phyloP scores from a whole-genome alignment of 202 grass and related monocot genomes.

The Carex arenaria region DNA sequence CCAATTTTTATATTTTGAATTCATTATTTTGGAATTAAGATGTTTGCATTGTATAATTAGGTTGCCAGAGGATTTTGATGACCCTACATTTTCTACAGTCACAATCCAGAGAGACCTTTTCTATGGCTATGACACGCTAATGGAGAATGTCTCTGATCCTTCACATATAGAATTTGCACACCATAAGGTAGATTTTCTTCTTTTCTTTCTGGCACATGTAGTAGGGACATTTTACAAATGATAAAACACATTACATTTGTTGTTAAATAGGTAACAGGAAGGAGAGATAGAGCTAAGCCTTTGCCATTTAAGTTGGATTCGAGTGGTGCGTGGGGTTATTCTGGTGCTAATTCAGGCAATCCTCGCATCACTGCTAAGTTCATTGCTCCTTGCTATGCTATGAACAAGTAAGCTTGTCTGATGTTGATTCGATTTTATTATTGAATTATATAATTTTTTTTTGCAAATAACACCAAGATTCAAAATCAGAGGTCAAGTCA shows the following conservation, averaged over 20 bases:
- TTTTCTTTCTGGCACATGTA: background rate
- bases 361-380: slow-evolving; percentile 78
- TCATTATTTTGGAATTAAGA: background rate
- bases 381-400: slow-evolving; percentile 78
- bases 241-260: background rate
- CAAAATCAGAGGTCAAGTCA: background rate
- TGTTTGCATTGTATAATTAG: slow-evolving; percentile 32
- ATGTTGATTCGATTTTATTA: background rate
- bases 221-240: background rate
- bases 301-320: slow-evolving; percentile 96
- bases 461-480: background rate
- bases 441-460: background rate
- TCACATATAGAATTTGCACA: slow-evolving; percentile 98
- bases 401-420: slow-evolving; percentile 77
- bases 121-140: slow-evolving; percentile 93
- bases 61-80: slow-evolving; percentile 79
- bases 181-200: slow-evolving; percentile 64
- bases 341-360: slow-evolving; percentile 78
- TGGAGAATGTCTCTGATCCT: slow-evolving; percentile 98
- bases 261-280: slow-evolving; percentile 75
- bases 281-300: slow-evolving; percentile 86
- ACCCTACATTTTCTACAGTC: slow-evolving; percentile 81
- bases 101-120: slow-evolving; percentile 89
- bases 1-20: background rate
- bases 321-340: slow-evolving; percentile 85